Evolutionary conservation across 2,329 filamentous ascomycete species (phyloP).

Genomic region (Mycosphaerelloides madeirae): DNA sequence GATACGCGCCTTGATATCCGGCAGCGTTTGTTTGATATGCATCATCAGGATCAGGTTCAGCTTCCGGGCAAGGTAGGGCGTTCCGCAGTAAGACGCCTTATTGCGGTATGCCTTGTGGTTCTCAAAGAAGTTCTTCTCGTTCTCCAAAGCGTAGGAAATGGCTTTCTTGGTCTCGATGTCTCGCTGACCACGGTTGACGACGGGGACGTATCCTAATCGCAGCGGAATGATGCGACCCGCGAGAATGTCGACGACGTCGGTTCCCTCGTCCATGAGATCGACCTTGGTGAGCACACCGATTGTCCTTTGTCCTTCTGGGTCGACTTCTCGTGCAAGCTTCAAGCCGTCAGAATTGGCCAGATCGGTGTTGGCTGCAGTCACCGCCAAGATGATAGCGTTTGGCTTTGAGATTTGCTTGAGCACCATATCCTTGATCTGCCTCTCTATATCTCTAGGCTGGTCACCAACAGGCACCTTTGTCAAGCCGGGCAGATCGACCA

Average conservation of each 20-base stretch:
- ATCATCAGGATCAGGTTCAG: slow-evolving; percentile 99
- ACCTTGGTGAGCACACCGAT: slow-evolving; percentile 99
- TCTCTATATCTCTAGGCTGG: slow-evolving; percentile 92
- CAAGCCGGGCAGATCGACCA: slow-evolving; percentile 91
- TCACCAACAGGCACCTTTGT: slow-evolving; percentile 98
- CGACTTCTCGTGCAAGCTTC: slow-evolving; percentile 93
- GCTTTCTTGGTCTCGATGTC: slow-evolving; percentile 98
- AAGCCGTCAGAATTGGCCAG: slow-evolving; percentile 97
- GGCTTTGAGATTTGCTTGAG: slow-evolving; percentile 98
- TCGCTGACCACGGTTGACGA: slow-evolving; percentile 94
- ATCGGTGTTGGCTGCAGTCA: slow-evolving; percentile 95
- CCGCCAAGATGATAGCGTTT: slow-evolving; percentile 94
- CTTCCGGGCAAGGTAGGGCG: slow-evolving; percentile 92
- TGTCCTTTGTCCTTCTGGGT: slow-evolving; percentile 93
- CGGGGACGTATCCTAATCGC: slow-evolving; percentile 89
- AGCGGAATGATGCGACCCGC: slow-evolving; percentile 95
- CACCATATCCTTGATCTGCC: slow-evolving; percentile 96
- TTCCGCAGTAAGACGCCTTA: slow-evolving; percentile 98
- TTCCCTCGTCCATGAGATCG: slow-evolving; percentile 97
- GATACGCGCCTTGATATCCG: slow-evolving; percentile 97
- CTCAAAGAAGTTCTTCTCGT: slow-evolving; percentile 96
- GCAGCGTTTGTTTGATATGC: slow-evolving; percentile 99
- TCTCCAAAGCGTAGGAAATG: slow-evolving; percentile 83
- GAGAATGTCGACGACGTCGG: slow-evolving; percentile 96
- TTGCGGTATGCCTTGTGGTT: slow-evolving; percentile 98